Base-by-base conservation (phyloP, 2,329 filamentous ascomycete genomes). In the Pseudocercospora fuligena region DNA sequence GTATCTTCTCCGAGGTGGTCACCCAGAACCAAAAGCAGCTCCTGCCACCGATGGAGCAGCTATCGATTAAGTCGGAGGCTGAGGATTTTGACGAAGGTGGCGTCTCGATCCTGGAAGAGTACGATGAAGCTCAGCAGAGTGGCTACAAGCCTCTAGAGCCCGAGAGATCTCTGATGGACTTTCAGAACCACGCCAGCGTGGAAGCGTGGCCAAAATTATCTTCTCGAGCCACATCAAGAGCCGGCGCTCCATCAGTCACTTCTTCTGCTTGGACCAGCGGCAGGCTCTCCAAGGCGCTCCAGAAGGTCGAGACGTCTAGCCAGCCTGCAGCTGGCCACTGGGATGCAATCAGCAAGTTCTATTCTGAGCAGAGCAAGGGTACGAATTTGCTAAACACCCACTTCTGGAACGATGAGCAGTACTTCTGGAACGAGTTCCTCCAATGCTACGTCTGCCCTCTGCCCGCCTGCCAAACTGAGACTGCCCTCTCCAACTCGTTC, bases 381-480 rank as follows among this genome's bases (percentile, higher is more conserved):
- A 61, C 53, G 14, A 68, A 70, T 43, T 36, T 68, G 21, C 29
- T 69, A 21, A 68, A 66, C 12, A 61, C 61, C n/a, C 62, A 60
- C 2, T 70, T 65, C 19, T 72, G 70, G 70, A 65, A 71, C 40
- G 25, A 40, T 25, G 29, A 58, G 31, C 19, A 58, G 9, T 21
- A 36, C 8, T 89, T 87, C 78, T 82, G 74, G 64, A 78, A 83
- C 46, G 63, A 75, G 0, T 75, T 82, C 29, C 77, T 80, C 1
- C 74, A 78, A 51, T 80, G 78, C 54, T 90, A 82, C 77, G 79
- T 77, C 59, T 90, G 89, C 63, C 88, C 88, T 0, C 82, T 85
- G 61, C 68, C 71, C 1, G 70, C 75, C 6, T 90, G 88, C 82
- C 77, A 79, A 12, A 53, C 73, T 36, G 75, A 77, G 36, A 72